Conservation (phyloP, 2,329 filamentous ascomycete species). For the Cladosporium sp. region DNA sequence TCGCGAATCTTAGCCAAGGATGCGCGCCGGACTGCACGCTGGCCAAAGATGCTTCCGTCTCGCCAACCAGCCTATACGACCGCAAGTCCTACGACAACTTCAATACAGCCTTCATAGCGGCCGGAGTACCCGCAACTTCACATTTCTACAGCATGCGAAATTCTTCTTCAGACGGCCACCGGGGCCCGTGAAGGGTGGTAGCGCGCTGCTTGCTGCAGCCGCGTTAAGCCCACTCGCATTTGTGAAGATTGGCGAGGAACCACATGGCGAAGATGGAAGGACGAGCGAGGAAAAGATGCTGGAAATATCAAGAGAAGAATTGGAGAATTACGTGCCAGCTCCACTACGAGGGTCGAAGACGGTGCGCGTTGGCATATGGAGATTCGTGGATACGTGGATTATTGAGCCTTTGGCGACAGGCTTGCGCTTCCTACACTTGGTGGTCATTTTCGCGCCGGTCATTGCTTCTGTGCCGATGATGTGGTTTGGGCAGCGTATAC, state of each 20-base stretch:
- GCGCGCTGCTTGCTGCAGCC: slow-evolving; percentile 41
- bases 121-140: slow-evolving; percentile 29
- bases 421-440: slow-evolving; percentile 81
- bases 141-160: slow-evolving; percentile 29
- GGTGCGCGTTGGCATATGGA: slow-evolving; percentile 60
- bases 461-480: slow-evolving; percentile 76
- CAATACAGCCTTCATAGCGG: slow-evolving; percentile 35
- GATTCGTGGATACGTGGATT: slow-evolving; percentile 72
- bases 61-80: slow-evolving; percentile 30
- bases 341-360: slow-evolving; percentile 62
- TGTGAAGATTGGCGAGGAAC: slow-evolving; percentile 58
- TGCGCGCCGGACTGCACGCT: slow-evolving; percentile 33
- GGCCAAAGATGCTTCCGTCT: slow-evolving; percentile 29
- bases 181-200: slow-evolving; percentile 39
- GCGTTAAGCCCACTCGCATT: slow-evolving; percentile 60
- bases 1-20: slow-evolving; percentile 17
- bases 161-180: slow-evolving; percentile 37
- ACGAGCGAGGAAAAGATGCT: slow-evolving; percentile 88
- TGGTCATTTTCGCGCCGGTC: slow-evolving; percentile 88
- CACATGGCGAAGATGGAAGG: slow-evolving; percentile 50
- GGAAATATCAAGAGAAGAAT: slow-evolving; percentile 74
- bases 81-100: slow-evolving; percentile 36
- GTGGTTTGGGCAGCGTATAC: slow-evolving; percentile 71
- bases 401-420: slow-evolving; percentile 84
- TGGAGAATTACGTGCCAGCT: slow-evolving; percentile 67